These are phyloP conservation scores for Fusarium guadeloupense DNA, from an alignment of 2,329 filamentous ascomycete genomes.

Conservation along the genomic window DNA sequence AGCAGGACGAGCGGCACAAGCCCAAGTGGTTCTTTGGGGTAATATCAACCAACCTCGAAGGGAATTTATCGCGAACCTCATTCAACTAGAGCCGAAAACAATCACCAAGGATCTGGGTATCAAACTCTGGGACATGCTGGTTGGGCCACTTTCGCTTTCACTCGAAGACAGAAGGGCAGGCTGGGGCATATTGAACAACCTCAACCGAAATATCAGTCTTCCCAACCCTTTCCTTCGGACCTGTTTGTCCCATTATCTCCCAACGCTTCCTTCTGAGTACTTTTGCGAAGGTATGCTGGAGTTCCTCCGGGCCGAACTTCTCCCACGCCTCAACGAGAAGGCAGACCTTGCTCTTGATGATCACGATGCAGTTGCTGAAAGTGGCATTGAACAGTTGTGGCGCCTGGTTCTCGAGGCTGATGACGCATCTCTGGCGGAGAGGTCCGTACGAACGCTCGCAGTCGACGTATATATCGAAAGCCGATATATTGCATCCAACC, in stretches of 20 bases:
- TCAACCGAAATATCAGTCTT: conserved; percentile 53
- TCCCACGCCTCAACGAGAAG: conserved; percentile 57
- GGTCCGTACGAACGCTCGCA: conserved; percentile 76
- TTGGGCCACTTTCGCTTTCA: conserved; percentile 70
- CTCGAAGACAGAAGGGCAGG: conserved; percentile 70
- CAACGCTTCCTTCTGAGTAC: conserved; percentile 63
- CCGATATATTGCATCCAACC: conserved; percentile 58
- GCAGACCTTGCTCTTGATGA: conserved; percentile 60
- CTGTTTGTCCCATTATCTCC: conserved; percentile 66
- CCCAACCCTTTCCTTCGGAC: conserved; percentile 64
- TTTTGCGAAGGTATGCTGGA: conserved; percentile 70
- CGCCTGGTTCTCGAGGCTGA: conserved; percentile 77
- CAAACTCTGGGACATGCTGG: conserved; percentile 76
- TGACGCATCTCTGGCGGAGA: conserved; percentile 69
- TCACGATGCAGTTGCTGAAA: conserved; percentile 60
- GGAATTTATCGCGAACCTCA: conserved; percentile 66
- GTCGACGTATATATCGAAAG: conserved; percentile 74
- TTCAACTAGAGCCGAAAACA: conserved; percentile 67
- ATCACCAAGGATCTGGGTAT: conserved; percentile 70
- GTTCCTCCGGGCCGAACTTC: conserved; percentile 65
- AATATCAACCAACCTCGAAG: conserved; percentile 62
- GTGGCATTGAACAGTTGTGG: conserved; percentile 79
- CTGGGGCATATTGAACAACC: conserved; percentile 72
- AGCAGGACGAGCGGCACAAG: conserved; percentile 47
- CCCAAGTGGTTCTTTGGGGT: conserved; percentile 57